Evolutionary conservation across 176 grass and related monocot species (phyloP).

Genomic region (Tillandsia leiboldiana): DNA sequence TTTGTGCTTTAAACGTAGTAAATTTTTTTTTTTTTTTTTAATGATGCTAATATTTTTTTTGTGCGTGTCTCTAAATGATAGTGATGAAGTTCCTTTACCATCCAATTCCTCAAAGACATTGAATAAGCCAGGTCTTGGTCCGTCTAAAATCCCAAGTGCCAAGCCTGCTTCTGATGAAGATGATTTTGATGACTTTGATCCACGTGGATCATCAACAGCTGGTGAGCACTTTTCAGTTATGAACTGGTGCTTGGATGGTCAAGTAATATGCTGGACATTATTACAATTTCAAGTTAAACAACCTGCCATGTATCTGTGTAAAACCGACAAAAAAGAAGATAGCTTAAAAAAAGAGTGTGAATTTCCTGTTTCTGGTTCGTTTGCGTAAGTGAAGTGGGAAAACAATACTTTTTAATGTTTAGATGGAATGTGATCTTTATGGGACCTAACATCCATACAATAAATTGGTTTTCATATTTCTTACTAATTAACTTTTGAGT

Average conservation of each 20-base stretch:
- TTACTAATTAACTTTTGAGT: too few relatives aligned
- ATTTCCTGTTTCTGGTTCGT: too few relatives aligned
- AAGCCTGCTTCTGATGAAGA: conserved; percentile 37
- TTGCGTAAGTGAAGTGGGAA: neutral
- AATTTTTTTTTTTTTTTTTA: neutral
- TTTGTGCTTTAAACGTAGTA: neutral
- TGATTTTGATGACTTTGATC: conserved; percentile 90
- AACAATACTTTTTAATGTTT: neutral
- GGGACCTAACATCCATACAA: too few relatives aligned
- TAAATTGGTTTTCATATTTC: too few relatives aligned
- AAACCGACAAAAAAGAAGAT: neutral
- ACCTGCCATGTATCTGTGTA: neutral
- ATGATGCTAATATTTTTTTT: neutral
- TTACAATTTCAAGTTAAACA: neutral
- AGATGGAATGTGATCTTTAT: too few relatives aligned
- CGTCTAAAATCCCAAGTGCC: conserved; percentile 31
- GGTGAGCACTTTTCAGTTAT: conserved; percentile 26
- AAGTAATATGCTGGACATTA: neutral
- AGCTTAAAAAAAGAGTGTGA: too few relatives aligned
- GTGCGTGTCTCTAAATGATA: conserved; percentile 22
- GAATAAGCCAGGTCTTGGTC: conserved; percentile 5
- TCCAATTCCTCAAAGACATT: conserved; percentile 3
- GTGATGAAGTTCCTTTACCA: conserved; percentile 27
- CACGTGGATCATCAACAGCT: conserved; percentile 72
- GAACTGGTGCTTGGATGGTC: neutral